Conservation (phyloP, 108 stramenopile genomes). For the Cyclotella distinguenda region DNA sequence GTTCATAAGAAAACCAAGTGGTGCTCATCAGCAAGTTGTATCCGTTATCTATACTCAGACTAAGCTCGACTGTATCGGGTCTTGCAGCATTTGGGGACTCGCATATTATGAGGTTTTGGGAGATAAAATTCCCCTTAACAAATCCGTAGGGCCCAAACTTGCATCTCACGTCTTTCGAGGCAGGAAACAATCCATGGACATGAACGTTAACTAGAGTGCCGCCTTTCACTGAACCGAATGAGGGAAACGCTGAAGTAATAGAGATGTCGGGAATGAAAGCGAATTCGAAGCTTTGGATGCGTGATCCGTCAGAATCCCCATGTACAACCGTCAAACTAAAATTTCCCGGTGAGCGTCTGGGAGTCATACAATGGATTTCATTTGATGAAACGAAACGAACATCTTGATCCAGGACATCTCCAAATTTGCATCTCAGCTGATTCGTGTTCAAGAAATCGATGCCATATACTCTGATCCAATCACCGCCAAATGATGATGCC, state of each 20-base stretch:
- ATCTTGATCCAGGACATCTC: conserved; percentile 9
- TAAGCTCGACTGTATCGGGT: conserved; percentile 29
- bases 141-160: conserved; percentile 31
- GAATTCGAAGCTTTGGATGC: conserved; percentile 9
- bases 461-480: conserved; percentile 53
- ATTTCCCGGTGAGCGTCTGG: conserved; percentile 22
- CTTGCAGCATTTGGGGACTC: conserved; percentile 11
- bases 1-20: conserved; percentile 33
- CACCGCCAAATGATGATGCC: conserved; percentile 18
- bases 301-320: neutral
- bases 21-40: conserved; percentile 24
- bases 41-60: conserved; percentile 27
- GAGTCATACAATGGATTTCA: conserved; percentile 34
- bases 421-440: conserved; percentile 60
- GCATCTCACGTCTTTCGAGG: conserved; percentile 7
- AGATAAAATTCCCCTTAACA: conserved; percentile 20
- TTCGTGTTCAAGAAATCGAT: conserved; percentile 60
- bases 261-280: conserved; percentile 27
- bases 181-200: conserved; percentile 30
- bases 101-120: conserved; percentile 29
- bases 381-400: conserved; percentile 23
- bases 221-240: conserved; percentile 32
- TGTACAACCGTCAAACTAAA: conserved; percentile 28
- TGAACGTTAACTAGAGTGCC: conserved; percentile 27
- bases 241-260: conserved; percentile 21